Evolutionary conservation across 805 yeast genomes (phyloP), one percentile per base, ranked within the genome.

Genomic region (Yarrowia keelungensis): DNA sequence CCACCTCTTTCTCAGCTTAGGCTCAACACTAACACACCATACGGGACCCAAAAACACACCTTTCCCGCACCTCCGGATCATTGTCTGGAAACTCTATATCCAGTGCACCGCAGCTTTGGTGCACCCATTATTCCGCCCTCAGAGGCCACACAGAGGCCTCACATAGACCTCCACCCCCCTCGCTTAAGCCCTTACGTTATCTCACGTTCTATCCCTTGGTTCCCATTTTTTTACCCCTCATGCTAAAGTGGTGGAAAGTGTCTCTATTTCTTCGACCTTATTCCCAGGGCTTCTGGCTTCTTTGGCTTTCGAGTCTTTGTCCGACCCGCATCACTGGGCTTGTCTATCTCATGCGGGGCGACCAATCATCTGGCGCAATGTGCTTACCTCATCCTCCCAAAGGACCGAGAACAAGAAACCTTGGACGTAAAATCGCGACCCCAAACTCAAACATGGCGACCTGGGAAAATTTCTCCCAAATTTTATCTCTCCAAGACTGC

Each of bases 291-390:
- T 19, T 19, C 36, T 19, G 43, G 35, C 26, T 36, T 51, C 12
- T 22, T 36, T 49, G n/a, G 12, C 39, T 38, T 38, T 38, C 12
- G 12, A 38, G 15, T n/a, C 56, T 38, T 53, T 53, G 58, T 53
- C 22, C 16, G 4, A 7, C 8, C 35, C 38, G 58, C 58, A 16
- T 53, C 58, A 5, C 19, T 53, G 36, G 45, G 36, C 35, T 51
- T 53, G 59, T 53, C 59, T 53, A 53, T 53, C 59, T 53, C 45
- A 53, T 53, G 59, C 59, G 59, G 59, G 59, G 59, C 59, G 45
- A 16, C 59, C 59, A 53, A 53, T 53, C 59, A 53, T 11, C 36
- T 3, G 59, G 12, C 59, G 14, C 14, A 38, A 38, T 39, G 45
- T 38, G 59, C 59, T 53, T 53, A 53, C 59, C 15, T 53, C 14